These are phyloP conservation scores for Penicillium sp. DNA, from an alignment of 2,329 filamentous ascomycete species.

Conservation along the genomic window DNA sequence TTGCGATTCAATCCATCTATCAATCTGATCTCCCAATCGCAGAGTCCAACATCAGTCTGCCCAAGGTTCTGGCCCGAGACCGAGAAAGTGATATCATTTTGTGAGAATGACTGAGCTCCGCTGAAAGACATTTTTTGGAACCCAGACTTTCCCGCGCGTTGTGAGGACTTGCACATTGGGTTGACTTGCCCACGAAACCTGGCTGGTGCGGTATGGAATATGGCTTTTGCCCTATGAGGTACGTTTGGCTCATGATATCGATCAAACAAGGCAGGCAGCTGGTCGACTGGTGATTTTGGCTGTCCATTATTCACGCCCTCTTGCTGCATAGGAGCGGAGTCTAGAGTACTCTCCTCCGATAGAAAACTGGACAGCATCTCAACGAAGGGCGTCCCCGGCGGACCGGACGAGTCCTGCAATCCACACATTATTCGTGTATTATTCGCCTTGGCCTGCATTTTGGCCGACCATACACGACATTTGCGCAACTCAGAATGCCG, in stretches of 20 bases:
- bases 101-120: not conserved
- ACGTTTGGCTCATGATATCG: not conserved
- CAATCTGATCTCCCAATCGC: conserved; percentile 42
- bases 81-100: not conserved
- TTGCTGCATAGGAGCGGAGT: not conserved
- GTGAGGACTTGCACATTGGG: not conserved
- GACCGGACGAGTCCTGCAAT: conserved; percentile 29
- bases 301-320: not conserved
- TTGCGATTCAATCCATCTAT: conserved; percentile 41
- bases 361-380: conserved; percentile 28
- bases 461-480: conserved; percentile 42
- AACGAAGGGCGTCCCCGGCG: conserved; percentile 42
- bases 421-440: conserved; percentile 16
- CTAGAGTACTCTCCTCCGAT: conserved; percentile 15
- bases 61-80: not conserved
- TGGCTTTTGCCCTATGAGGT: not conserved
- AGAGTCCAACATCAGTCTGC: conserved; percentile 23
- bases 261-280: not conserved
- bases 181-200: not conserved
- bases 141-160: not conserved
- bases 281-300: not conserved
- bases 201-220: conserved; percentile 5
- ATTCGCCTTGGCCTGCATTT: conserved; percentile 38
- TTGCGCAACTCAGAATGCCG: conserved; percentile 23
- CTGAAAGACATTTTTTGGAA: not conserved